phyloP scores from a whole-genome alignment of 495 filamentous ascomycete species.

The Aspergillus nidulans region DNA sequence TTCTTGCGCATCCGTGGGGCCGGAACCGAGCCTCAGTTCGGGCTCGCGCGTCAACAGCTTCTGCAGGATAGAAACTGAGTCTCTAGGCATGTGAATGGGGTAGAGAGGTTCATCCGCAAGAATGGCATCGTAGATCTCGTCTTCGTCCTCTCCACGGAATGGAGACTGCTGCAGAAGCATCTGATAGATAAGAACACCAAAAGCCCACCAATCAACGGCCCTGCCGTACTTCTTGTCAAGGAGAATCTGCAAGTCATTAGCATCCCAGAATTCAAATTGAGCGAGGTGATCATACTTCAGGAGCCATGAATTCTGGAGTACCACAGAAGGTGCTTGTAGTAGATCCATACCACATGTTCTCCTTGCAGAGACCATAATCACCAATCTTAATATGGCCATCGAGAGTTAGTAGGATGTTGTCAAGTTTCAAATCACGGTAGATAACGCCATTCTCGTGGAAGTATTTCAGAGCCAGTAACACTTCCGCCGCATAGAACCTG shows the following conservation, averaged over 20 bases:
- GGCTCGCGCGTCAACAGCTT: conserved; percentile 96
- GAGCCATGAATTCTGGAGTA: conserved; percentile 99
- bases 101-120: conserved; percentile 97
- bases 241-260: conserved; percentile 64
- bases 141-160: conserved; percentile 98
- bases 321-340: conserved; percentile 98
- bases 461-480: conserved; percentile 95
- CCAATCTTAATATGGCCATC: conserved; percentile 99
- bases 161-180: conserved; percentile 99
- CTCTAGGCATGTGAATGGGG: conserved; percentile 97
- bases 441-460: conserved; percentile 99
- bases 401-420: conserved; percentile 93
- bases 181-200: conserved; percentile 98
- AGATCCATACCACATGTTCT: conserved; percentile 98
- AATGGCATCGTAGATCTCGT: conserved; percentile 99
- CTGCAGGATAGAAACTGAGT: conserved; percentile 95
- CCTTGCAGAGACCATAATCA: conserved; percentile 98
- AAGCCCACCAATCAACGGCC: conserved; percentile 99
- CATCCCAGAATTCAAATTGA: neutral
- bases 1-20: conserved; percentile 96
- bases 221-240: conserved; percentile 98
- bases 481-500: conserved; percentile 96
- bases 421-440: conserved; percentile 98
- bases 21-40: conserved; percentile 84
- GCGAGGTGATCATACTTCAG: conserved; percentile 61